Base-by-base conservation (phyloP, 345 rosid genomes). In the Arabidopsis arenosa region DNA sequence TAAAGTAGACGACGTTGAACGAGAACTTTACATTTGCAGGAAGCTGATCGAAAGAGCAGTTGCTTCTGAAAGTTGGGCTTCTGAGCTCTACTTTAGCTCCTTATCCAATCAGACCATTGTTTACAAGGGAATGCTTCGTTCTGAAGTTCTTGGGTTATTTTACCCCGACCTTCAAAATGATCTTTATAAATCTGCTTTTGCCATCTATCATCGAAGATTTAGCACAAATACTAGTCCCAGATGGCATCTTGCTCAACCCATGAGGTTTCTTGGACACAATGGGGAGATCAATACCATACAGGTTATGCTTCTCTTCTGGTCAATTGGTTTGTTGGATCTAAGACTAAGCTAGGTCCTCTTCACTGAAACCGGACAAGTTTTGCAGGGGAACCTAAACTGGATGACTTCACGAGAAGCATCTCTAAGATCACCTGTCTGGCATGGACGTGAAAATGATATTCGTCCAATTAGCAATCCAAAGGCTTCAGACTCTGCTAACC, bases 71-170 rank as follows among this genome's bases (percentile, higher is more conserved):
- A 82, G 82, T 77, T 95, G 99, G 97, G 97, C 96, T 70, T 77
- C 73, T 74, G 96, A 92, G 81, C 88, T 95, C 51, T 95, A 95
- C 82, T 86, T 95, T 64, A 92, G 97, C 82, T 95, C 99, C 69
- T 80, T 95, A 80, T 95, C 99, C 43, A 95, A 89, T 83, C 99
- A 88, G 81, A 95, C 99, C 18, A 76, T 92, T 74, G 93, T 95
- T 73, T 95, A 95, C 80, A 95, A 95, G 87, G 99, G 99, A 83
- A 95, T 95, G 99, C 97, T 92, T 83, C 99, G 99, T 8, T 92
- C 99, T 53, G 97, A 89, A 82, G 97, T 86, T 84, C 99, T 95
- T 82, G 97, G 96, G 63, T 76, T 90, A 73, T 92, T 86, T 83
- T 95, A 92, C 75, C 54, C 74, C 10, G 99, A 95, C 80, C 97